A percentile compares a stretch with the other conserved stretches of the same genome.
Evolutionary conservation across 805 yeast species (phyloP).

Genomic region (Metschnikowia hibisci): DNA sequence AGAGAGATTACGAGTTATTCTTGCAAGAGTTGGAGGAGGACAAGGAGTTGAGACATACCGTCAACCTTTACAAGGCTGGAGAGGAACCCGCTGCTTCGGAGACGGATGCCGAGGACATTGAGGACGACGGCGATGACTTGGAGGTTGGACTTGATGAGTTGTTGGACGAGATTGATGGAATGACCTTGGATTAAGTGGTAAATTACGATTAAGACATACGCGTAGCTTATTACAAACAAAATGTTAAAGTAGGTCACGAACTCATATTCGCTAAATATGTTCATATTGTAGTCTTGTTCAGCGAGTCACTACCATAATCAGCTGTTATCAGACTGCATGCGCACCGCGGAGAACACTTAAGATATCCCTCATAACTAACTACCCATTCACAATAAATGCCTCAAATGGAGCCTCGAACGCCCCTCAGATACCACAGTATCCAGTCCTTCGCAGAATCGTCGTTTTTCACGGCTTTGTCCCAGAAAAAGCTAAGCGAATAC

Average conservation of each 20-base stretch:
- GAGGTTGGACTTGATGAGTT: slow-evolving; percentile 86
- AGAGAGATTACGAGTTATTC: slow-evolving; percentile 91
- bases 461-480: slow-evolving; percentile 74
- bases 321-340: slow-evolving; percentile 5
- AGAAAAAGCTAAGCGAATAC: slow-evolving; percentile 66
- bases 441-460: slow-evolving; percentile 82
- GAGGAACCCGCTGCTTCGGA: slow-evolving; percentile 23
- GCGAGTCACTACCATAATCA: no score
- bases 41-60: slow-evolving; percentile 84
- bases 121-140: slow-evolving; percentile 80
- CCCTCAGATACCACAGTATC: slow-evolving; percentile 43
- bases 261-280: background rate
- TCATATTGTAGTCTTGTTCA: no score
- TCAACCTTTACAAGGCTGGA: slow-evolving; percentile 78
- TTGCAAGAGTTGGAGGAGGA: slow-evolving; percentile 97
- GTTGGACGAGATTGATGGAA: slow-evolving; percentile 89
- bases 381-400: background rate
- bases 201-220: no score
- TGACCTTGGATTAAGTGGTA: slow-evolving; percentile 67
- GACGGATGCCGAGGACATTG: slow-evolving; percentile 43
- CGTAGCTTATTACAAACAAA: no score
- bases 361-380: no score
- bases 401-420: slow-evolving; percentile 2
- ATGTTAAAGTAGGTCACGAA: no score
- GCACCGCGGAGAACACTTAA: background rate